A percentile compares a stretch with the other conserved stretches of the same genome.
Conservation (phyloP, 1,284 basidiomycete genomes). For the Ganoderma resinaceum region DNA sequence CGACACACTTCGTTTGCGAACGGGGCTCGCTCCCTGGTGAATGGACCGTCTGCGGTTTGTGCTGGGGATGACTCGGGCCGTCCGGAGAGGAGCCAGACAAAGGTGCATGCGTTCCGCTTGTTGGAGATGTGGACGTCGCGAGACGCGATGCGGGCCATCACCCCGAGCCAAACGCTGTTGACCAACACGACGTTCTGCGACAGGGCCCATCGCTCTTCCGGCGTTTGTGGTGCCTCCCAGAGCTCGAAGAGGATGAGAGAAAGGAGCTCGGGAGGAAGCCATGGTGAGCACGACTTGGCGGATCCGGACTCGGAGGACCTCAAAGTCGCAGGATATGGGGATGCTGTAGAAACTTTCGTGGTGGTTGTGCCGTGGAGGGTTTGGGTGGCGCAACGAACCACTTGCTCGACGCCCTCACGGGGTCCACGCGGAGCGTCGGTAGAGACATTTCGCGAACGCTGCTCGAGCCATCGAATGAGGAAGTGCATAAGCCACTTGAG, state of each 20-base stretch:
- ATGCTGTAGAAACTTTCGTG: background rate
- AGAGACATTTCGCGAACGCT: background rate
- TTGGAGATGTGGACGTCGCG: constrained; percentile 43
- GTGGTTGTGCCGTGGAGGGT: background rate
- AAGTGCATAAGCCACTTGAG: too few relatives aligned
- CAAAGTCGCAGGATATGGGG: background rate
- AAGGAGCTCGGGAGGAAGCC: constrained; percentile 46
- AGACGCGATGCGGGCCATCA: constrained; percentile 42
- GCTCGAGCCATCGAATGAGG: too few relatives aligned
- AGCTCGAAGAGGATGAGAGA: constrained; percentile 41
- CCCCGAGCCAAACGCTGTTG: constrained; percentile 39
- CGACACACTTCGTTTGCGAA: constrained; percentile 35
- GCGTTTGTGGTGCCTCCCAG: too few relatives aligned
- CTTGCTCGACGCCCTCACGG: background rate
- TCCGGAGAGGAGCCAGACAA: constrained; percentile 36
- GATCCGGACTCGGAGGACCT: background rate
- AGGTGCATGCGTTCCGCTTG: constrained; percentile 36
- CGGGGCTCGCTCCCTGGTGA: constrained; percentile 26
- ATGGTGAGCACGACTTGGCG: constrained; percentile 10
- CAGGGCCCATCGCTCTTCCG: constrained; percentile 40
- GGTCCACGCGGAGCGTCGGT: too few relatives aligned
- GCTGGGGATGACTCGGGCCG: constrained; percentile 12
- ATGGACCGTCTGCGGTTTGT: constrained; percentile 23
- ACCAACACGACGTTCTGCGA: constrained; percentile 42
- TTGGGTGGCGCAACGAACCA: background rate